Base-by-base conservation (phyloP, 1,284 basidiomycete genomes). In the Meira nashicola region DNA sequence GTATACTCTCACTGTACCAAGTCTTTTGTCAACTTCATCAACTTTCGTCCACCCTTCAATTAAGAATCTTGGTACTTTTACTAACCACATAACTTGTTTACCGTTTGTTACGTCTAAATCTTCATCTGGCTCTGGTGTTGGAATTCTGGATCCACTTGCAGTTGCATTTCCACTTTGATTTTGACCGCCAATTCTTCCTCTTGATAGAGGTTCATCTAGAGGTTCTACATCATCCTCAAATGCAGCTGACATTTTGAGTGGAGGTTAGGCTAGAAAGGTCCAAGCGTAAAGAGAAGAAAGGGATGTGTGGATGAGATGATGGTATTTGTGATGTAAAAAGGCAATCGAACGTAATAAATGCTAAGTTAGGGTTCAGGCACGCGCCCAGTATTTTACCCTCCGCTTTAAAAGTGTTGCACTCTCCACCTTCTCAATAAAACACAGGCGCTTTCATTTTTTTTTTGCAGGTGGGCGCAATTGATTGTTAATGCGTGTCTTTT, bases 1-100 rank as follows among this genome's bases (percentile, higher is more conserved):
- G 63, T 82, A 83, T 1, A 83, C 79, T 1, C 82, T 64, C 39
- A 83, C 78, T 1, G 79, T 80, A 3, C 82, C 83, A 12, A 83
- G 62, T 3, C 80, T 74, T 38, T 80, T 70, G 19, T 82, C 82
- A 19, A 79, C 79, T 54, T 80, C 76, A n/a, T 74, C 67, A 12
- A 82, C 78, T 17, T 74, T 67, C 61, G 77, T 74, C 83, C 83
- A 83, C 37, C 79, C 77, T 59, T 83, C 80, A 37, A 81, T 71
- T 17, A 83, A 60, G 70, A 83, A 83, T 14, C 80, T 75, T 11
- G 83, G 83, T 28, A 83, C 79, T 74, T 81, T 77, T 43, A 78
- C 76, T 0, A 78, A 60, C 76, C 76, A 78, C 0, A 74, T 69
- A 28, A 69, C 68, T 28, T 70, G 67, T 17, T 65, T 58, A 0